A percentile compares a stretch with the other conserved stretches of the same genome.
These are phyloP conservation scores for Paraphaeosphaeria minitans DNA, from an alignment of 2,329 filamentous ascomycete genomes.

Conservation along the genomic window DNA sequence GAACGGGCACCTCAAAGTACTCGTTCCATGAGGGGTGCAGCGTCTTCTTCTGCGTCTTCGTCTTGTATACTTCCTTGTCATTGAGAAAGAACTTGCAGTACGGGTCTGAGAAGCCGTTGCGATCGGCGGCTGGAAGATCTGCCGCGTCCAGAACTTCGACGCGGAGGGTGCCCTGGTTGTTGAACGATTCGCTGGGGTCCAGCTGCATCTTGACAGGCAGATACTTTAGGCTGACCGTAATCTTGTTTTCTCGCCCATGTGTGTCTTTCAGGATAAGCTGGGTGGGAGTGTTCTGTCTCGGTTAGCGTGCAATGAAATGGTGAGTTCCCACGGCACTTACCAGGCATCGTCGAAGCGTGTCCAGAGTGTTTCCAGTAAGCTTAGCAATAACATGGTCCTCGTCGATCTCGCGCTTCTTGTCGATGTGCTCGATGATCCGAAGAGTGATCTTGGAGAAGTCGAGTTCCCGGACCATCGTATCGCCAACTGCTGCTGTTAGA, in stretches of 20 bases:
- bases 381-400: constrained; percentile 80
- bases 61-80: constrained; percentile 90
- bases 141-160: constrained; percentile 89
- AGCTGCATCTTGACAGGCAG: constrained; percentile 93
- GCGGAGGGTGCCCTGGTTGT: constrained; percentile 94
- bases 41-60: constrained; percentile 95
- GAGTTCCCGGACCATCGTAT: constrained; percentile 95
- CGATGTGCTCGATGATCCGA: constrained; percentile 79
- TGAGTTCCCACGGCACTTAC: constrained; percentile 55
- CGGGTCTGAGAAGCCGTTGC: constrained; percentile 95
- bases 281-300: constrained; percentile 79
- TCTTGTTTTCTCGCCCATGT: constrained; percentile 74
- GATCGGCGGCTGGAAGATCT: constrained; percentile 89
- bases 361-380: constrained; percentile 81
- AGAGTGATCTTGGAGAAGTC: constrained; percentile 94
- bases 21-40: constrained; percentile 95
- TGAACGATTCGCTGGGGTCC: constrained; percentile 94
- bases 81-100: constrained; percentile 95
- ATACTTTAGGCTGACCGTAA: constrained; percentile 93
- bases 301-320: constrained; percentile 16
- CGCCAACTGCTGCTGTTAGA: constrained; percentile 64
- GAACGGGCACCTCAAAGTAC: constrained; percentile 82
- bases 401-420: constrained; percentile 70
- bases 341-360: constrained; percentile 85
- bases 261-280: constrained; percentile 78